Conservation (phyloP, 1,139 yeast genomes). For the Taiozyma sp. region DNA sequence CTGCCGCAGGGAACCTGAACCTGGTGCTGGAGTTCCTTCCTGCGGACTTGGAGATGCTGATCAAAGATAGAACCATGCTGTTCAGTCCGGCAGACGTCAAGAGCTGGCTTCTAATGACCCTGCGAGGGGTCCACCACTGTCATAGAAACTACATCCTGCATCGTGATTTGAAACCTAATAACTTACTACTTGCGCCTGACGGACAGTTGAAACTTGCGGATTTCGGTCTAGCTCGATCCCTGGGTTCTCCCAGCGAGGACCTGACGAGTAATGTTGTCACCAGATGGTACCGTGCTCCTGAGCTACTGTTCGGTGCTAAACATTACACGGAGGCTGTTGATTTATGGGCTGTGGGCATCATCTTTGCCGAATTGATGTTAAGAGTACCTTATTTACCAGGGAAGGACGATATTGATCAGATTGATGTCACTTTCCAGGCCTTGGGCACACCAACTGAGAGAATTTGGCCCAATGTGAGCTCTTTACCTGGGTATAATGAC, state of each 20-base stretch:
- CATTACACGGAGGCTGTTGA: constrained; percentile 89
- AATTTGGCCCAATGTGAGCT: constrained; percentile 86
- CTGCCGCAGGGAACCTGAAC: constrained; percentile 65
- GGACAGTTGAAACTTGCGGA: constrained; percentile 92
- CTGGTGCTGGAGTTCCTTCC: constrained; percentile 89
- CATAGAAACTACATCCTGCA: constrained; percentile 88
- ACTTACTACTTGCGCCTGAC: constrained; percentile 73
- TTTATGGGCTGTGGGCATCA: constrained; percentile 91
- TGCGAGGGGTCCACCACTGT: constrained; percentile 92
- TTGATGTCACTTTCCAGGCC: constrained; percentile 88
- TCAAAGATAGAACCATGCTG: constrained; percentile 70
- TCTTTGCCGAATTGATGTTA: constrained; percentile 94
- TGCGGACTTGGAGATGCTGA: constrained; percentile 83
- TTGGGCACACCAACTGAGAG: constrained; percentile 93
- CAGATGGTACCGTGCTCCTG: constrained; percentile 97
- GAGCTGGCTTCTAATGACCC: constrained; percentile 90
- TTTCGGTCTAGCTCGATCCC: constrained; percentile 89
- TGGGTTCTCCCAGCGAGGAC: constrained; percentile 68
- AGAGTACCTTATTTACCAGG: constrained; percentile 95
- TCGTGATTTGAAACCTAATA: constrained; percentile 83
- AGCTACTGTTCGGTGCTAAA: constrained; percentile 78
- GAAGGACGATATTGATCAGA: constrained; percentile 80
- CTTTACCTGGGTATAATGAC: constrained; percentile 69
- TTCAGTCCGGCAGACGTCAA: constrained; percentile 87
- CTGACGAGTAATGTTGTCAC: constrained; percentile 94